These are phyloP conservation scores for Sugiyamaella grinbergsii DNA, from an alignment of 1,139 yeast species.

Conservation along the genomic window DNA sequence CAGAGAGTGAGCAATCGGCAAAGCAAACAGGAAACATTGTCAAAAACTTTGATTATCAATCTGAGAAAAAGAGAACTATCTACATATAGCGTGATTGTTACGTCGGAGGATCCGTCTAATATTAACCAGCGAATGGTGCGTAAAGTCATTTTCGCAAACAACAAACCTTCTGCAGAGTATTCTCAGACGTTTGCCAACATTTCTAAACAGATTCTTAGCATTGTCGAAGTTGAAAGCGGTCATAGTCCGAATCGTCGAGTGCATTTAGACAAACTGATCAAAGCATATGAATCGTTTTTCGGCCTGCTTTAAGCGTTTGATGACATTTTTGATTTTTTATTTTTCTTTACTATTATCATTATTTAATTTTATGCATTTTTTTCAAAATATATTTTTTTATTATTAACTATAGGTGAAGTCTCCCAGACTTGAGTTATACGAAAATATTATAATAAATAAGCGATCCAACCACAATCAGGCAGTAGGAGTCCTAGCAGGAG, in stretches of 20 bases:
- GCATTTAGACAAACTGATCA: slow-evolving; percentile 1
- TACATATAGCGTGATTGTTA: slow-evolving; percentile 23
- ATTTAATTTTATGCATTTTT: background rate
- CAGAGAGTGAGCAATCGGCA: background rate
- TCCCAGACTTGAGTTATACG: too few species aligned
- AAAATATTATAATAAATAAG: too few species aligned
- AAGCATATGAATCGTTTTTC: slow-evolving; percentile 11
- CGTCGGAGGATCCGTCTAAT: background rate
- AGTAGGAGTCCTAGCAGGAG: too few species aligned
- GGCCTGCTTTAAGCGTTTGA: slow-evolving; percentile 7
- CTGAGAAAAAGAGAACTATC: slow-evolving; percentile 26
- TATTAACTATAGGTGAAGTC: too few species aligned
- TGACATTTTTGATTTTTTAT: background rate
- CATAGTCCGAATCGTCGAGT: slow-evolving; percentile 10
- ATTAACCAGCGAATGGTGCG: slow-evolving; percentile 23
- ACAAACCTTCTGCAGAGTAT: slow-evolving; percentile 15
- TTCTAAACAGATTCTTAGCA: slow-evolving; percentile 12
- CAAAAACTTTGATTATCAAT: slow-evolving; percentile 25
- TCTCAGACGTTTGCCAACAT: background rate
- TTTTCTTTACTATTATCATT: background rate
- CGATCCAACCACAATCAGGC: too few species aligned
- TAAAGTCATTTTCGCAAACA: slow-evolving; percentile 23
- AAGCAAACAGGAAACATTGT: background rate
- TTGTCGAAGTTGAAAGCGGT: slow-evolving; percentile 4
- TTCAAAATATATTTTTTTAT: too few species aligned